phyloP scores from a whole-genome alignment of 768 basidiomycete genomes.

The Tephrocybe sp. region DNA sequence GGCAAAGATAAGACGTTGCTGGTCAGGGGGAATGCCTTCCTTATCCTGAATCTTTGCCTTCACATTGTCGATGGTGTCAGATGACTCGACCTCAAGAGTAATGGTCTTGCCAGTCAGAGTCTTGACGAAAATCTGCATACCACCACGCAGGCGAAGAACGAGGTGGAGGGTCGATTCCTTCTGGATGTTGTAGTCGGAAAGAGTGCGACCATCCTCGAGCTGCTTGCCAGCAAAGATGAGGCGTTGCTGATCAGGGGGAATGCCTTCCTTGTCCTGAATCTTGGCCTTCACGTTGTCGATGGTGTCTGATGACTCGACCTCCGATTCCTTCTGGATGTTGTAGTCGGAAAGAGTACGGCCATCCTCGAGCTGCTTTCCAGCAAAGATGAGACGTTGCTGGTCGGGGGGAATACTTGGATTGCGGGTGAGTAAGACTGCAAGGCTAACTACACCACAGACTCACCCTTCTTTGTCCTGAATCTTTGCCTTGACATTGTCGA shows the following conservation, averaged over 20 bases:
- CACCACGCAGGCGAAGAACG: slow-evolving; percentile 70
- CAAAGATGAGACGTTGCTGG: slow-evolving; percentile 95
- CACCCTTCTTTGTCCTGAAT: slow-evolving; percentile 82
- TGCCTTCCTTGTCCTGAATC: slow-evolving; percentile 83
- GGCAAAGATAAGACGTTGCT: slow-evolving; percentile 77
- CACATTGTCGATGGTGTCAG: slow-evolving; percentile 75
- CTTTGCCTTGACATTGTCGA: slow-evolving; percentile 79
- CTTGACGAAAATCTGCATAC: slow-evolving; percentile 74
- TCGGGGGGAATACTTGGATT: slow-evolving; percentile 68
- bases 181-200: slow-evolving; percentile 82
- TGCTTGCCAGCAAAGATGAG: slow-evolving; percentile 94
- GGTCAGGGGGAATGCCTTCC: slow-evolving; percentile 77
- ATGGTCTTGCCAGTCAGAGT: slow-evolving; percentile 75
- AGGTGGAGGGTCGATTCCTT: slow-evolving; percentile 76
- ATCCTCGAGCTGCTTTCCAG: slow-evolving; percentile 94
- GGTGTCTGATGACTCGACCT: slow-evolving; percentile 91
- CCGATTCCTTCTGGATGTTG: slow-evolving; percentile 96
- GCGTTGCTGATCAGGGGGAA: slow-evolving; percentile 85
- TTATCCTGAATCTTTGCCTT: slow-evolving; percentile 80
- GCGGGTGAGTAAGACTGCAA: not conserved
- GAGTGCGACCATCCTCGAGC: slow-evolving; percentile 88
- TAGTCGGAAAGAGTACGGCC: slow-evolving; percentile 88
- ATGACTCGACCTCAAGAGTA: slow-evolving; percentile 72
- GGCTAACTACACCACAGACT: slow-evolving; percentile 5
- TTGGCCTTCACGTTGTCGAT: slow-evolving; percentile 88